A percentile compares a stretch with the other conserved stretches of the same genome.
phyloP scores from a whole-genome alignment of 2,329 filamentous ascomycete genomes.

The Neobulgaria alba region DNA sequence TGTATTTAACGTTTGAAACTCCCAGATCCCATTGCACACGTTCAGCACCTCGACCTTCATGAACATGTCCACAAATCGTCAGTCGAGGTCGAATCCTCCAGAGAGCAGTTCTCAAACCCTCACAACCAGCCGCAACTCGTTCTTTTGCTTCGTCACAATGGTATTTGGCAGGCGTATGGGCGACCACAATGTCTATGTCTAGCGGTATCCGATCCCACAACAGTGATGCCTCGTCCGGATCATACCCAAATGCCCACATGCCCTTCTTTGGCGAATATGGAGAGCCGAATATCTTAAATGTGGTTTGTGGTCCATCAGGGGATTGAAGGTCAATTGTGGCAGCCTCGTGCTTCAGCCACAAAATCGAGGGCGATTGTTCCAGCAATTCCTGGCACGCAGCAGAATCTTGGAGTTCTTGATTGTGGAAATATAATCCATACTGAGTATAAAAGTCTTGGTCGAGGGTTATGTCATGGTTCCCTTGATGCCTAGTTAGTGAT shows the following conservation, averaged over 20 bases:
- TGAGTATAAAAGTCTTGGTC: constrained; percentile 52
- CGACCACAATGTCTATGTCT: constrained; percentile 57
- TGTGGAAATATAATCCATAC: constrained; percentile 47
- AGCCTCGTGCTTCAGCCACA: constrained; percentile 55
- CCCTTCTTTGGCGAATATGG: constrained; percentile 51
- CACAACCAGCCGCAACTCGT: constrained; percentile 46
- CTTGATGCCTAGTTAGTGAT: constrained; percentile 31
- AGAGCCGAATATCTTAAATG: constrained; percentile 62
- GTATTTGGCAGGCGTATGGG: constrained; percentile 57
- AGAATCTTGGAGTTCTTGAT: constrained; percentile 44
- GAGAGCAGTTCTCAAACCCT: constrained; percentile 46
- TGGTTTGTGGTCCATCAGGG: constrained; percentile 46
- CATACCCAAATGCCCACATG: constrained; percentile 62
- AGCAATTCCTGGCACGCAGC: constrained; percentile 43
- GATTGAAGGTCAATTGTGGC: constrained; percentile 45
- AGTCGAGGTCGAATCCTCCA: constrained; percentile 54
- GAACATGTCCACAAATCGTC: constrained; percentile 64
- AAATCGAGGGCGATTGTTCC: constrained; percentile 40
- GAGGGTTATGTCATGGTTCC: constrained; percentile 69
- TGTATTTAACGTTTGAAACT: constrained; percentile 33
- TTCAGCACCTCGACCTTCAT: constrained; percentile 57
- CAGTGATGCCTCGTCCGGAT: constrained; percentile 28
- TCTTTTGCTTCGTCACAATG: constrained; percentile 46
- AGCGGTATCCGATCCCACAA: constrained; percentile 56
- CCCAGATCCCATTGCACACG: constrained; percentile 51